Conservation (phyloP, 768 basidiomycete genomes). For the Boletus sp. region DNA sequence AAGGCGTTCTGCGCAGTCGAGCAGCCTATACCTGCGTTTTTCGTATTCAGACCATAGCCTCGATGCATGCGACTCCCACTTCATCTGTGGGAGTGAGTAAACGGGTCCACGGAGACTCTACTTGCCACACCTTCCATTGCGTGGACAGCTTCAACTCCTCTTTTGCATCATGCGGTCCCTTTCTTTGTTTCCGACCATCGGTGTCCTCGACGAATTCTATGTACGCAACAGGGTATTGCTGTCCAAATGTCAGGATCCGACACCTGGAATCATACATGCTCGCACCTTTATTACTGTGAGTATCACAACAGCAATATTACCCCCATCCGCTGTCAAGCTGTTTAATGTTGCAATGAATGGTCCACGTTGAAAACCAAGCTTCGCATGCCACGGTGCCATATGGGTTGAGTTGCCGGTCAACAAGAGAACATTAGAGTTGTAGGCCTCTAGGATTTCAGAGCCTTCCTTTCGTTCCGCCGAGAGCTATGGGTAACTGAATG, state of each 20-base stretch:
- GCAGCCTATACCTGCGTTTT: slow-evolving; percentile 48
- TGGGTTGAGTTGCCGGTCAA: slow-evolving; percentile 85
- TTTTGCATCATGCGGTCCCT: slow-evolving; percentile 63
- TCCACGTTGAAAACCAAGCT: slow-evolving; percentile 69
- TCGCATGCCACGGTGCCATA: slow-evolving; percentile 83
- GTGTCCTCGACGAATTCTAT: slow-evolving; percentile 59
- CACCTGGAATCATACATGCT: not conserved
- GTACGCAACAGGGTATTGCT: slow-evolving; percentile 77
- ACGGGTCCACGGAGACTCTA: not conserved
- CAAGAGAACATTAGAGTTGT: slow-evolving; percentile 58
- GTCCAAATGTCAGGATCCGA: not conserved
- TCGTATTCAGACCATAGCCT: slow-evolving; percentile 57
- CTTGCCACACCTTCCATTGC: slow-evolving; percentile 63
- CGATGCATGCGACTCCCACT: slow-evolving; percentile 54
- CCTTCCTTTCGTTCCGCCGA: slow-evolving; percentile 71
- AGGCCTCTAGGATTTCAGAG: slow-evolving; percentile 78
- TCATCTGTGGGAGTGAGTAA: slow-evolving; percentile 40
- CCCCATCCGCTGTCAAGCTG: slow-evolving; percentile 80
- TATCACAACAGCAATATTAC: slow-evolving; percentile 70
- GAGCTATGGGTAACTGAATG: slow-evolving; percentile 43
- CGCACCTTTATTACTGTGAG: slow-evolving; percentile 64
- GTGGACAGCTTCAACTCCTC: slow-evolving; percentile 64
- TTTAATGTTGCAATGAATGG: slow-evolving; percentile 74
- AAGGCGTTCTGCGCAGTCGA: slow-evolving; percentile 63
- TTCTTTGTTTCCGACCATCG: slow-evolving; percentile 46